A percentile compares a stretch with the other conserved stretches of the same genome.
Evolutionary conservation across 192 early-diverging fungal genomes (phyloP).

Genomic region (Entomortierella parvispora): DNA sequence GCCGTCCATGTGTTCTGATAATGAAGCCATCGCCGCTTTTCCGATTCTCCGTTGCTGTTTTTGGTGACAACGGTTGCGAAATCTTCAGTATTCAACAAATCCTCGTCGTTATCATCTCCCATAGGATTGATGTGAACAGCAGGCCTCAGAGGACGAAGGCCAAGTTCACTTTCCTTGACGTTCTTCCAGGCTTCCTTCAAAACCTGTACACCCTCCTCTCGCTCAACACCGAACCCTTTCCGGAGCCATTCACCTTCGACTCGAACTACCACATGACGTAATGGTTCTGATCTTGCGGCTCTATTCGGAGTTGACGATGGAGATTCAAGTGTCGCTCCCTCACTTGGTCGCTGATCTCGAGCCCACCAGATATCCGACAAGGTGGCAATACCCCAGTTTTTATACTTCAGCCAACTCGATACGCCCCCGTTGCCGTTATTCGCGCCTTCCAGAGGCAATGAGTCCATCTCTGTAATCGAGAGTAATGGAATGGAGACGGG

Average conservation of each 20-base stretch:
- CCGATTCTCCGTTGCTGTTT: conserved; percentile 2
- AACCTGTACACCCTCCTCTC: conserved; percentile 37
- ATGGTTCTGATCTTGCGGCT: background rate
- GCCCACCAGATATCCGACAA: conserved; percentile 51
- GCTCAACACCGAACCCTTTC: conserved; percentile 44
- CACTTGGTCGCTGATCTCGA: conserved; percentile 12
- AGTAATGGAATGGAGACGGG: conserved; percentile 40
- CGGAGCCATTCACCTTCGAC: conserved; percentile 46
- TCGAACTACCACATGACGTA: conserved; percentile 36
- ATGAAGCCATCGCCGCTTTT: conserved; percentile 44
- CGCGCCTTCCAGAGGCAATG: conserved; percentile 2
- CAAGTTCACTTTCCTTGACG: conserved; percentile 36
- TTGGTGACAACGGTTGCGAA: background rate
- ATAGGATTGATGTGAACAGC: background rate
- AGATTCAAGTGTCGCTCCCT: too few relatives aligned
- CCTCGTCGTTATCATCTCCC: conserved; percentile 15
- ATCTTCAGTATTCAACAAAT: conserved; percentile 1
- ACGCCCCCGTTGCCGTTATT: conserved; percentile 2
- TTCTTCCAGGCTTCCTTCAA: conserved; percentile 48
- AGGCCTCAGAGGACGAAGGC: conserved; percentile 20
- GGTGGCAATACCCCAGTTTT: conserved; percentile 32
- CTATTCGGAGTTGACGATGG: background rate
- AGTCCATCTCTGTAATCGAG: conserved; percentile 37
- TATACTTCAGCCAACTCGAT: conserved; percentile 45
- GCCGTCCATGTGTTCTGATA: conserved; percentile 47